A percentile compares a stretch with the other conserved stretches of the same genome.
Conservation (phyloP, 176 grass and related monocot species). For the Echinochloa phyllopogon region DNA sequence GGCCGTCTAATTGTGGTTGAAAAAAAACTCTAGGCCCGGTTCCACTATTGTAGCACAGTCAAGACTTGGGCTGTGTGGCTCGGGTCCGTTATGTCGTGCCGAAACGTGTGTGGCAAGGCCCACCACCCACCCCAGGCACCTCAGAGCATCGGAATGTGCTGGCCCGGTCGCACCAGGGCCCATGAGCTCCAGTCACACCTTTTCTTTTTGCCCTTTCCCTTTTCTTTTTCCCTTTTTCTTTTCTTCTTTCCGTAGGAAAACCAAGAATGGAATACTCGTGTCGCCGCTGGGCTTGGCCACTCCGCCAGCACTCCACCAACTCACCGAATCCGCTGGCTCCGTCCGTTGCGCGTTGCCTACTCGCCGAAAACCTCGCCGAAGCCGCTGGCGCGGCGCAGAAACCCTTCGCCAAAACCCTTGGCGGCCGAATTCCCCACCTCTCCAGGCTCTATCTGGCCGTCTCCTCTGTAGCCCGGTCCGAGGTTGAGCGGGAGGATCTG, state of each 20-base stretch:
- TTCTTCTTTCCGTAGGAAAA: too few species aligned
- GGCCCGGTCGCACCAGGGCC: background rate
- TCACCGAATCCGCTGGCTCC: slow-evolving; percentile 2
- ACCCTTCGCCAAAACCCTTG: slow-evolving; percentile 4
- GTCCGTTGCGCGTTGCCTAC: background rate
- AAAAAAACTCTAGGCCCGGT: too few species aligned
- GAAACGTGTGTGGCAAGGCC: too few species aligned
- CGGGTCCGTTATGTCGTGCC: too few species aligned
- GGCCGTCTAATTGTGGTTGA: background rate
- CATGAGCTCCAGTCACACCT: slow-evolving; percentile 10
- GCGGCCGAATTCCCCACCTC: background rate
- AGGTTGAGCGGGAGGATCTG: slow-evolving; percentile 24
- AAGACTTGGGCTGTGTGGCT: too few species aligned
- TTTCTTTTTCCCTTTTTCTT: background rate
- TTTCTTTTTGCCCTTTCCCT: background rate
- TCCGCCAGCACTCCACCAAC: background rate
- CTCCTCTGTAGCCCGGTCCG: background rate
- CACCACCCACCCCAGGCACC: too few species aligned
- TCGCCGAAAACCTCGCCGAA: slow-evolving; percentile 33
- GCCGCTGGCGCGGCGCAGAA: slow-evolving; percentile 6
- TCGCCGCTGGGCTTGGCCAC: background rate
- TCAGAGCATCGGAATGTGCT: too few species aligned
- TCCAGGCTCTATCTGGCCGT: background rate
- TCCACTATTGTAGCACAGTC: too few species aligned
- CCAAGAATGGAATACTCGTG: background rate